Conservation (phyloP, 139 green algal species). For the Chara braunii region DNA sequence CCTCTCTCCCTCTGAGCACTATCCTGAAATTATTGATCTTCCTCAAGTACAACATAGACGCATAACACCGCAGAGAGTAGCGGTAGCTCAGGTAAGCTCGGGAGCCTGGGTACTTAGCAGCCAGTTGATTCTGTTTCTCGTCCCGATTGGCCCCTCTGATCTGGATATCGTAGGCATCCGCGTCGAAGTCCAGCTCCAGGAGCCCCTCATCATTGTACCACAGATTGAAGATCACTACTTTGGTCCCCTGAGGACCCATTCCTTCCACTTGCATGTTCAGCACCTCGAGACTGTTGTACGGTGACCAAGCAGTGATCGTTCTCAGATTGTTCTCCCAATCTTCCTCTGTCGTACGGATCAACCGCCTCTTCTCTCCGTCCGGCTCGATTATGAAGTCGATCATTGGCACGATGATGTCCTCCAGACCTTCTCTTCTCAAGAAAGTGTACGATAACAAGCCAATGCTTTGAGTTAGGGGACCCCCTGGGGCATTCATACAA, state of each 20-base stretch:
- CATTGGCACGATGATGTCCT: conserved; percentile 14
- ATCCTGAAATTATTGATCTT: conserved; percentile 6
- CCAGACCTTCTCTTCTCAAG: not conserved
- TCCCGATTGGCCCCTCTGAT: not conserved
- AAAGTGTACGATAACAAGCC: conserved; percentile 14
- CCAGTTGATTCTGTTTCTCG: not conserved
- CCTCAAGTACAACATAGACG: conserved; percentile 24
- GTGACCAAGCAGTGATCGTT: not conserved
- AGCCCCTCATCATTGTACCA: conserved; percentile 38
- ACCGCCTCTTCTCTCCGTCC: not conserved
- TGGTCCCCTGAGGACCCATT: conserved; percentile 11
- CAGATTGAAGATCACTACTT: conserved; percentile 35
- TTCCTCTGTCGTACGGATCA: not conserved
- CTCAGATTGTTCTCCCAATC: not conserved
- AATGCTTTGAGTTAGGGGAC: conserved; percentile 4
- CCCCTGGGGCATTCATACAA: conserved; percentile 21
- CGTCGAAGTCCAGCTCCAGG: conserved; percentile 31
- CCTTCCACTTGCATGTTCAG: conserved; percentile 7
- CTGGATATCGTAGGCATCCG: conserved; percentile 11
- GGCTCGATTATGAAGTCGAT: not conserved
- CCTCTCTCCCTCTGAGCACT: not conserved
- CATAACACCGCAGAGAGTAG: conserved; percentile 13
- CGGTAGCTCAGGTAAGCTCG: conserved; percentile 1
- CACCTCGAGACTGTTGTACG: not conserved
- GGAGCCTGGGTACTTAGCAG: conserved; percentile 16